Conservation (phyloP, 805 yeast species). For the Nakazawaea wickerhamii region DNA sequence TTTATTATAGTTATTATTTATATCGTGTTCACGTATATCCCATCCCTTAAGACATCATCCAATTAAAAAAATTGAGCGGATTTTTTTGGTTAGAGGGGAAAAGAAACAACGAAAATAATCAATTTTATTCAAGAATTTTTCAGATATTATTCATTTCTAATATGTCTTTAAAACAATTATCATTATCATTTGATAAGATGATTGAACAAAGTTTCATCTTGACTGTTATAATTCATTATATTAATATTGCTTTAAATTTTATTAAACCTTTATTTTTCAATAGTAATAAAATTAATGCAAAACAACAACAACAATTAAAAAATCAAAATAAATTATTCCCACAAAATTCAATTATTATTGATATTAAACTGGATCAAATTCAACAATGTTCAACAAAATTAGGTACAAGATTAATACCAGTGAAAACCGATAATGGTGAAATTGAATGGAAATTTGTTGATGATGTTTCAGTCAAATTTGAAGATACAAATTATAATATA, state of each 20-base stretch:
- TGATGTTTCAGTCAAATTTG: conserved; percentile 6
- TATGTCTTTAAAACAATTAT: no score
- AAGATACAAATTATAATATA: conserved; percentile 17
- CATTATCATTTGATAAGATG: not conserved
- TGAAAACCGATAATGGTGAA: conserved; percentile 47
- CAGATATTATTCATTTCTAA: no score
- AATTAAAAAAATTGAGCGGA: no score
- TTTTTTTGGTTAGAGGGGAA: no score
- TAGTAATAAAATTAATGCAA: not conserved
- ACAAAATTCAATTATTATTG: not conserved
- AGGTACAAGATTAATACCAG: conserved; percentile 45
- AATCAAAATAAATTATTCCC: conserved; percentile 2
- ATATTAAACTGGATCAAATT: conserved; percentile 14
- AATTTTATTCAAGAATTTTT: not conserved
- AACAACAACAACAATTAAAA: not conserved
- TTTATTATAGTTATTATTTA: no score
- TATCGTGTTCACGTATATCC: no score
- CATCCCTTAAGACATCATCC: no score
- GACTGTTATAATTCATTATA: not conserved
- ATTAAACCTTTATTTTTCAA: not conserved
- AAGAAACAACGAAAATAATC: not conserved
- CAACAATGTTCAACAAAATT: conserved; percentile 43
- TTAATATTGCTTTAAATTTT: not conserved
- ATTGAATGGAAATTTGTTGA: conserved; percentile 54
- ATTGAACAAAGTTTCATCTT: conserved; percentile 3